Percentiles rank a stretch among this genome's conserved stretches.
Evolutionary conservation across 169 alveolate species (phyloP).

Genomic region (Eimeria acervulina): DNA sequence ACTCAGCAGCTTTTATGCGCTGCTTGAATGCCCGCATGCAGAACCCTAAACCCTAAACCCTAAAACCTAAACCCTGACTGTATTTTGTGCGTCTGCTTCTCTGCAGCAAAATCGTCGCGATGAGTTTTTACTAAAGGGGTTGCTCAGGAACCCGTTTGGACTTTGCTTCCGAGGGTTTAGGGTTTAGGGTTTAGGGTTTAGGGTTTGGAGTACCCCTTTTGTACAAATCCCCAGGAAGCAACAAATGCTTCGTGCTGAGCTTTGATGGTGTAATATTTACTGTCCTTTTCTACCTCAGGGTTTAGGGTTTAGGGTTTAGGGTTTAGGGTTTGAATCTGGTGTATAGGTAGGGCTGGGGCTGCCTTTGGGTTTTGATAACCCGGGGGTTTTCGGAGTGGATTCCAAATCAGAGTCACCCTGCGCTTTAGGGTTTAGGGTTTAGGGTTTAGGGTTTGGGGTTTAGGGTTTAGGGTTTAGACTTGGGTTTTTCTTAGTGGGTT

Average conservation of each 20-base stretch:
- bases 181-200: conserved; percentile 24
- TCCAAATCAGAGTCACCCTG: not conserved
- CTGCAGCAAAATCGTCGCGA: too few species aligned
- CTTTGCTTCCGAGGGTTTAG: not conserved
- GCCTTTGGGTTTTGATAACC: not conserved
- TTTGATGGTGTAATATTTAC: too few species aligned
- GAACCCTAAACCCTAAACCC: conserved; percentile 10
- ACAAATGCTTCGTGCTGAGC: too few species aligned
- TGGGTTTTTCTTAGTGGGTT: too few species aligned
- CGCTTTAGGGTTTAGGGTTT: not conserved
- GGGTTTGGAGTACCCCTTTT: too few species aligned
- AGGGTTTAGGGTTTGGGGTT: conserved; percentile 28
- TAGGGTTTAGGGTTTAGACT: not conserved
- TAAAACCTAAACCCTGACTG: not conserved
- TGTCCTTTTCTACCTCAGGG: too few species aligned
- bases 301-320: conserved; percentile 25
- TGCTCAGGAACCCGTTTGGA: too few species aligned
- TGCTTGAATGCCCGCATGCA: not conserved
- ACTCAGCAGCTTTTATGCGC: not conserved
- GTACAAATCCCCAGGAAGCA: too few species aligned
- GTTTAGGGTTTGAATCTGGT: not conserved
- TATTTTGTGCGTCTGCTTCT: too few species aligned
- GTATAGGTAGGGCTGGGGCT: not conserved
- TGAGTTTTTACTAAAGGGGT: too few species aligned
- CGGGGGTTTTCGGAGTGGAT: not conserved